Base-by-base conservation (phyloP, 306 rosid genomes). In the Casuarina equisetifolia region DNA sequence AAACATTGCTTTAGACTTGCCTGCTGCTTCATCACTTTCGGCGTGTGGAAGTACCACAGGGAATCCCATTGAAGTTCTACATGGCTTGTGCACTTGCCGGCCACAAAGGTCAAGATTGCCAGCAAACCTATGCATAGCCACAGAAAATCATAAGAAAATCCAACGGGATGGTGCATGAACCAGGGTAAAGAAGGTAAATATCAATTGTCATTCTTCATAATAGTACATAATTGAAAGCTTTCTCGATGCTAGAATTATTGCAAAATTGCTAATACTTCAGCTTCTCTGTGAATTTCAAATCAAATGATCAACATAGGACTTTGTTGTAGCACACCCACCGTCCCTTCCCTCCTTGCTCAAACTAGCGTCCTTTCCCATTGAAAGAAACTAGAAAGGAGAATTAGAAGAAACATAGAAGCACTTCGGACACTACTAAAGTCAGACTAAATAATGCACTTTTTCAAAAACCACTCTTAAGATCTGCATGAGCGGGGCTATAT, bases 51-150 rank as follows among this genome's bases (percentile, higher is more conserved):
- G 86, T 69, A 96, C 94, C 25, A 90, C 99, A 64, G 99, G 99
- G 74, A 92, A 96, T 66, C 99, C 99, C 45, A 96, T 75, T 61
- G 99, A 96, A 51, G 99, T 90, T 48, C 91, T 86, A 75, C 99
- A 96, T 3, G 90, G 98, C 78, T 89, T 96, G 73, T 85, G 81
- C 35, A 96, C 82, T 90, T 96, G 99, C 67, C 93, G 89, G 54
- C 99, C 98, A 75, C 99, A 96, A 80, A 96, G 99, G 83, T 85
- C 97, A 43, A 85, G 83, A 79, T 96, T 96, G 3, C 98, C 99
- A 45, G 75, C 73, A 80, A 92, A 96, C 88, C 99, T 96, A 75
- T 42, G 48, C 70, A 70, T 16, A 79, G 61, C 45, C 79, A 82
- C 52, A 38, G 52, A 68, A 63, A 35, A 9, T 32, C 12, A 78